Evolutionary conservation across 163 green algal genomes (phyloP).

Genomic region (Chlamydomonas reinhardtii): DNA sequence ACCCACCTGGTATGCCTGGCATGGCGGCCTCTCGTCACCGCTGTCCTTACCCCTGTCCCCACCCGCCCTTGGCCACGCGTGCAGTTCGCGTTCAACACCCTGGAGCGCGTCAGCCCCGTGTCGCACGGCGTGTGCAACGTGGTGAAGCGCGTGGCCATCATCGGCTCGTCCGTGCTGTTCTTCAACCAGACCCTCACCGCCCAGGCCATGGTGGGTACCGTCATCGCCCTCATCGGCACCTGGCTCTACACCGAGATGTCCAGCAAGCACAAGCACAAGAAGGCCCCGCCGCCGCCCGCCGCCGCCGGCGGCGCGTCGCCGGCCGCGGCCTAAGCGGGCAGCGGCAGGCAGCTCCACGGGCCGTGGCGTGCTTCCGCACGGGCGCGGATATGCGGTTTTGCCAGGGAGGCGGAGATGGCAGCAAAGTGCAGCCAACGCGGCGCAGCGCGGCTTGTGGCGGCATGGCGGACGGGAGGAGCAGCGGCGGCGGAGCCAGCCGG

Average conservation of each 20-base stretch:
- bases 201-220: conserved; percentile 85
- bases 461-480: too few relatives aligned
- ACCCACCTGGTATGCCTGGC: too few relatives aligned
- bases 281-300: conserved; percentile 37
- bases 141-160: conserved; percentile 98
- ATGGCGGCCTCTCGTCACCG: too few relatives aligned
- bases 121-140: conserved; percentile 99
- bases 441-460: too few relatives aligned
- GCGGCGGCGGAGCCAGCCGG: too few relatives aligned
- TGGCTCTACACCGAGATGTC: conserved; percentile 91
- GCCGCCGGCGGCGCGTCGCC: conserved; percentile 12
- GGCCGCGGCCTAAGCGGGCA: conserved; percentile 28
- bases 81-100: conserved; percentile 98
- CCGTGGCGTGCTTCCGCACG: neutral
- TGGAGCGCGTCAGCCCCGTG: conserved; percentile 94
- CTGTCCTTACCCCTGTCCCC: too few relatives aligned
- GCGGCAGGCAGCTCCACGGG: neutral
- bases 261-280: conserved; percentile 60
- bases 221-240: conserved; percentile 86
- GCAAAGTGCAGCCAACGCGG: too few relatives aligned
- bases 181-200: conserved; percentile 74
- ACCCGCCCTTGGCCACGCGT: neutral
- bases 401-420: neutral
- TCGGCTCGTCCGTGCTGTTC: conserved; percentile 94
- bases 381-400: too few relatives aligned